Evolutionary conservation across 306 rosid species (phyloP), one percentile per base, ranked within the genome.

Genomic region (Glycine soja): DNA sequence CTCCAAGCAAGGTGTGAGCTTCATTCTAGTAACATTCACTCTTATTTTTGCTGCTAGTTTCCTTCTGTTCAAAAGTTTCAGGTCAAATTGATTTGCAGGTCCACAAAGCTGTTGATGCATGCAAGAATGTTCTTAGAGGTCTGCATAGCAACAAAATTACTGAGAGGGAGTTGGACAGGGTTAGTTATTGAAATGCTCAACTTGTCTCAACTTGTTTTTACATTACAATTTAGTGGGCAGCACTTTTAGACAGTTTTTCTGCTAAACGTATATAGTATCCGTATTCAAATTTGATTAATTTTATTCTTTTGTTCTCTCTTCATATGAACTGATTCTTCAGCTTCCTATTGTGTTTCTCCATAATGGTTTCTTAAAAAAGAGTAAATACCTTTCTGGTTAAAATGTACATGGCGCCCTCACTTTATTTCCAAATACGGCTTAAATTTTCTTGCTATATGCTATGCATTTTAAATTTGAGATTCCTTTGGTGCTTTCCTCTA

Each of bases 131-230:
- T 85, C 93, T 95, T 42, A 91, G 97, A 90, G 97, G 99, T 73
- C 66, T 95, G 86, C 96, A 90, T 84, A 86, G 97, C 91, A 93
- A 93, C 91, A 86, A 86, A 86, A 86, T 95, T 80, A 88, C 97
- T n/a, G 92, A 85, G 72, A 89, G 97, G 90, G 98, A 95, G 86
- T 85, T 95, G 91, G 99, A 95, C 90, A 89, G 98, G 97, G 99
- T 95, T 84, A 79, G 97, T 87, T 74, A 42, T 68, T 64, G 73
- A 61, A 81, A 66, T 58, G 64, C 54, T 57, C 2, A 0, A 71
- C 32, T 63, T 79, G 45, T 78, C 54, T 57, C 2, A 0, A 71
- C 32, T 63, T 79, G 45, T 78, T 75, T 48, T 82, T 50, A 10
- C 78, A 8, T 54, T 63, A 42, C 52, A 74, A 47, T 77, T 82